Evolutionary conservation across 2,329 filamentous ascomycete species (phyloP), one percentile per base, ranked within the genome.

Genomic region (Gnomoniopsis sp.): DNA sequence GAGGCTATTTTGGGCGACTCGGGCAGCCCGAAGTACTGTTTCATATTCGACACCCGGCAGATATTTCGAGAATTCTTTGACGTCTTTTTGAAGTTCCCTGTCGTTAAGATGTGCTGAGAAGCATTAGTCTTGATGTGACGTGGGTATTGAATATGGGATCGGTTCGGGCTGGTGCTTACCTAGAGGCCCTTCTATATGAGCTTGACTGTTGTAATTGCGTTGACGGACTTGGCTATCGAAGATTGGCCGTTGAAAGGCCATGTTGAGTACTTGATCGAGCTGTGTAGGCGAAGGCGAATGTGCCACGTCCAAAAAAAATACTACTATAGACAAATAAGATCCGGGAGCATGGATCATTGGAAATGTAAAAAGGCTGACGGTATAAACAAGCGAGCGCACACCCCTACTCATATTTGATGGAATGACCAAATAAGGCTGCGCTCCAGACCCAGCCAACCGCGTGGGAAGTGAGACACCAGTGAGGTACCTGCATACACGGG

Each of bases 1-100:
- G 0, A 68, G 68, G 38, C 73, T 70, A 44, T 77, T 72, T 47
- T 74, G 75, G 14, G 73, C 75, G 6, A 78, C 74, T 11, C 70
- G 69, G 21, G 75, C 75, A 8, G 74, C 75, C 19, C 75, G 67
- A 8, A 77, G 61, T 1, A 77, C 62, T 2, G 66, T 62, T 4
- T 69, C 57, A 22, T 66, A 67, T 1, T 67, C 58, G 8, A 76
- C 72, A 0, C 12, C 47, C 0, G 67, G 67, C 3, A 76, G 63
- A 33, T 68, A 65, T 1, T 53, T 64, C 2, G 68, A 64, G 43
- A 77, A 77, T 3, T 64, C 46, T 11, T 49, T 62, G 4, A 75
- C 74, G 50, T 77, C 75, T 6, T 59, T 59, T 44, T 72, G 65
- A 1, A 77, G 65, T 41, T 77, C 70, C 47, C 71, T 66, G 36